Evolutionary conservation across 2,329 filamentous ascomycete species (phyloP).

Genomic region (Elsinoe fawcettii): DNA sequence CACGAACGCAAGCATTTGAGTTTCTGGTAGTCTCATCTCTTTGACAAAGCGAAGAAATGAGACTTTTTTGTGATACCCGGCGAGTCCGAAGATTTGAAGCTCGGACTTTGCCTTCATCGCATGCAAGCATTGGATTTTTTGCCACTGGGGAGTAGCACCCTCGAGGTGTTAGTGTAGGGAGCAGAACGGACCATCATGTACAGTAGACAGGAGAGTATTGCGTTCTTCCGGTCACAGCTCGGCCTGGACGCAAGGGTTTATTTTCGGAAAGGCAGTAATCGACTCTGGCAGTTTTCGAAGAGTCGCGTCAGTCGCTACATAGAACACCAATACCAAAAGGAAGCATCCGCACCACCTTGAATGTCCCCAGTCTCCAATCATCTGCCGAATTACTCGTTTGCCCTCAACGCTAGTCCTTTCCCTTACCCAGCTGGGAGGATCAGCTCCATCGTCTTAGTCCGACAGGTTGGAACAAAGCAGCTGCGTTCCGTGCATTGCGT

Average conservation of each 20-base stretch:
- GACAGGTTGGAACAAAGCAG: not conserved
- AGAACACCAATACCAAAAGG: not conserved
- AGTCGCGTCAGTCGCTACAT: conserved; percentile 13
- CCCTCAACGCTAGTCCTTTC: not conserved
- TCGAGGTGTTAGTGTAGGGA: not conserved
- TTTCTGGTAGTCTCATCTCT: not conserved
- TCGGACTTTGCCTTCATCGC: conserved; percentile 10
- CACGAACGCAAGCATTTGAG: conserved; percentile 11
- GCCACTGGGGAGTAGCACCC: conserved; percentile 3
- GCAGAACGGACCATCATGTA: not conserved
- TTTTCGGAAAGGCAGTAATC: not conserved
- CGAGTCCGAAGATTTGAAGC: conserved; percentile 10
- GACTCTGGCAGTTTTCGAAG: not conserved
- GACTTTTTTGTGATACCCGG: conserved; percentile 14
- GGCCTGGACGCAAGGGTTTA: not conserved
- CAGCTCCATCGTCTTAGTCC: not conserved
- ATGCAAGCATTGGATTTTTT: conserved; percentile 7
- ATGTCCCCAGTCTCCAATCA: not conserved
- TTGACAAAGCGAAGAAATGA: not conserved
- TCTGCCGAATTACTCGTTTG: not conserved
- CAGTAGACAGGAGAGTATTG: conserved; percentile 5
- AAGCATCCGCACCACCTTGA: not conserved
- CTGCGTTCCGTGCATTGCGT: not conserved
- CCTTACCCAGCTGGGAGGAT: conserved; percentile 2
- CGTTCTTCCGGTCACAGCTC: not conserved